phyloP scores from a whole-genome alignment of 306 rosid genomes.

The Hippophae gyantsensis region DNA sequence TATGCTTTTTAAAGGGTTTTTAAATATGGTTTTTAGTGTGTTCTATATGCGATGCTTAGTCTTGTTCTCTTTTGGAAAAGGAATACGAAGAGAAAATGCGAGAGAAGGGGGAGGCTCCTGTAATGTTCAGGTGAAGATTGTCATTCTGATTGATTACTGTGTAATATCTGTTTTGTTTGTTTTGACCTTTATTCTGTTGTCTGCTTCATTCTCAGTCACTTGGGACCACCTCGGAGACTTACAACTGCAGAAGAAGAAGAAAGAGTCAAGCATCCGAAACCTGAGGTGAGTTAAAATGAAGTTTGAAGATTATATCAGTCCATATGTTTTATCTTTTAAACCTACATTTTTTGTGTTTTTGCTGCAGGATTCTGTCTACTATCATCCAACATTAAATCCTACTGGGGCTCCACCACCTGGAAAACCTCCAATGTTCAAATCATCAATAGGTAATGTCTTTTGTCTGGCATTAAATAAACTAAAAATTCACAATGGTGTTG shows the following conservation, averaged over 20 bases:
- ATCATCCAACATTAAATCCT: constrained; percentile 86
- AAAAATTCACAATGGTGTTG: constrained; percentile 11
- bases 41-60: constrained; percentile 15
- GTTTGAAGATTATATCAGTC: constrained; percentile 9
- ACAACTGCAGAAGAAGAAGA: constrained; percentile 95
- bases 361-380: constrained; percentile 74
- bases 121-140: constrained; percentile 84
- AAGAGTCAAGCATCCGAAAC: constrained; percentile 70
- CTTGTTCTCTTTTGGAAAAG: constrained; percentile 36
- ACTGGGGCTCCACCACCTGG: constrained; percentile 99
- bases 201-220: constrained; percentile 59
- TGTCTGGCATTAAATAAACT: constrained; percentile 1
- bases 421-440: constrained; percentile 95
- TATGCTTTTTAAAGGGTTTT: too few relatives aligned
- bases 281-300: constrained; percentile 54
- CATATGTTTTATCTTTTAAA: constrained; percentile 1
- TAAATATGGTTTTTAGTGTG: too few relatives aligned
- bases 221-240: constrained; percentile 87
- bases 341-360: constrained; percentile 3
- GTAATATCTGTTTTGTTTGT: constrained; percentile 15
- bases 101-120: constrained; percentile 94
- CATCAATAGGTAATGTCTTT: constrained; percentile 60
- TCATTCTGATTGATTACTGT: neutral
- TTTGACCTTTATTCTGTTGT: constrained; percentile 28
- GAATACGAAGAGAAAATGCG: constrained; percentile 80